Percentiles rank a stretch among this genome's conserved stretches.
Evolutionary conservation across 2,329 filamentous ascomycete genomes (phyloP).

Genomic region (Cladophialophora carrionii): DNA sequence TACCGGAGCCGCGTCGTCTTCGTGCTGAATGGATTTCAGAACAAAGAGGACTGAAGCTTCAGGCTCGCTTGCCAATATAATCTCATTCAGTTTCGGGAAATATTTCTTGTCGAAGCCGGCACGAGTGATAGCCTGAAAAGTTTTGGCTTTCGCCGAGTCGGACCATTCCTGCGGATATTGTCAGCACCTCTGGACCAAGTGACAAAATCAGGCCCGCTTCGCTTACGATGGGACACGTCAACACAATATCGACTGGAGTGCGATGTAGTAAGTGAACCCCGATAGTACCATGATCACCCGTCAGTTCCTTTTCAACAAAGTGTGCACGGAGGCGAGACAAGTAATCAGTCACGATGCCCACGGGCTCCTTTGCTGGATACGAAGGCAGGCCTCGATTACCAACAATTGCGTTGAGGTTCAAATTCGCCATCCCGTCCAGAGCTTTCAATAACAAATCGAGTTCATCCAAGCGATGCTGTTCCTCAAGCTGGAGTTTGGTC

Average conservation of each 20-base stretch:
- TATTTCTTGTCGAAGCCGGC: constrained; percentile 3
- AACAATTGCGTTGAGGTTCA: not conserved
- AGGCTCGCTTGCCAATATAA: not conserved
- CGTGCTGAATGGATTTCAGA: constrained; percentile 2
- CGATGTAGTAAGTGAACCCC: not conserved
- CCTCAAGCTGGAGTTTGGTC: constrained; percentile 5
- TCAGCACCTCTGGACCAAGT: not conserved
- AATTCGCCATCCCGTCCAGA: constrained; percentile 3
- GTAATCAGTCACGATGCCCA: not conserved
- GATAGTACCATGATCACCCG: not conserved
- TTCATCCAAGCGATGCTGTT: not conserved
- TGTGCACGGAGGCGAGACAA: not conserved
- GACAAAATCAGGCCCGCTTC: no score
- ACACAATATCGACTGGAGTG: not conserved
- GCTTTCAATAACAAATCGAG: not conserved
- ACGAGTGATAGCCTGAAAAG: not conserved
- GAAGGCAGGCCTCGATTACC: not conserved
- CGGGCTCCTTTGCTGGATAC: not conserved
- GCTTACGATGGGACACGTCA: constrained; percentile 1
- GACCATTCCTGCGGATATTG: not conserved
- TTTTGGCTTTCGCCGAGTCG: not conserved
- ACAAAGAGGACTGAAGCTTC: constrained; percentile 2
- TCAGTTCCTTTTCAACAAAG: not conserved
- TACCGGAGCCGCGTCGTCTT: not conserved
- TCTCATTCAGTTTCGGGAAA: not conserved